Conservation (phyloP, 768 basidiomycete species). For the Mycena kentingensis region DNA sequence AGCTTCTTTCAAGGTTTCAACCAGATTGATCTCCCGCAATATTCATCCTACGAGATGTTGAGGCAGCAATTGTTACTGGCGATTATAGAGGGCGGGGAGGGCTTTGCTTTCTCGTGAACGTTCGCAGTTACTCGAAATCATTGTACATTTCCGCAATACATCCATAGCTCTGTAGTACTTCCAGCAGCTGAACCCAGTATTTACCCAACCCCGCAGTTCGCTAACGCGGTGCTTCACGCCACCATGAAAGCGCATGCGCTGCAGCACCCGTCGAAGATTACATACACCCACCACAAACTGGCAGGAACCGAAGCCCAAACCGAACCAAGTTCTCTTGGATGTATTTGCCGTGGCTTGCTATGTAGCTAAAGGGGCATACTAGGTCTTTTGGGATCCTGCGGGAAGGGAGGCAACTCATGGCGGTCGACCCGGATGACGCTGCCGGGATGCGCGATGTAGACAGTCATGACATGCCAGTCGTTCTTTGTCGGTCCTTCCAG, state of each 20-base stretch:
- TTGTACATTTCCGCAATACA: slow-evolving; percentile 19
- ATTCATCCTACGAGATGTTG: slow-evolving; percentile 95
- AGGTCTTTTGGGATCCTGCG: not conserved
- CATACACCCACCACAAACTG: too few relatives aligned
- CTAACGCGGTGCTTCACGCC: too few relatives aligned
- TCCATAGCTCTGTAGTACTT: too few relatives aligned
- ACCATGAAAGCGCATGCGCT: too few relatives aligned
- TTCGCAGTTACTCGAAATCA: slow-evolving; percentile 13
- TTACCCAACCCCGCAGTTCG: too few relatives aligned
- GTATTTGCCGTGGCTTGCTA: too few relatives aligned
- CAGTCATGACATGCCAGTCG: not conserved
- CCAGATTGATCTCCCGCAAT: slow-evolving; percentile 92
- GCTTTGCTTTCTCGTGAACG: slow-evolving; percentile 61
- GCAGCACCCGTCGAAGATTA: too few relatives aligned
- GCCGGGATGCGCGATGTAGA: not conserved
- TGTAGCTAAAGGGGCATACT: too few relatives aligned
- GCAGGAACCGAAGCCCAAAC: too few relatives aligned
- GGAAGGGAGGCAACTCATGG: not conserved
- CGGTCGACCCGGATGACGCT: not conserved
- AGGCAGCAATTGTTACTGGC: slow-evolving; percentile 87
- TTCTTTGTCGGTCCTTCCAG: not conserved
- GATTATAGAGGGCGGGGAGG: slow-evolving; percentile 95
- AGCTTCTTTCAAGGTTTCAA: slow-evolving; percentile 69
- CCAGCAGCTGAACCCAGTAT: too few relatives aligned
- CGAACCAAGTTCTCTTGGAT: too few relatives aligned